Evolutionary conservation across 306 rosid genomes (phyloP), one percentile per base, ranked within the genome.

Genomic region (Boehmeria nivea): DNA sequence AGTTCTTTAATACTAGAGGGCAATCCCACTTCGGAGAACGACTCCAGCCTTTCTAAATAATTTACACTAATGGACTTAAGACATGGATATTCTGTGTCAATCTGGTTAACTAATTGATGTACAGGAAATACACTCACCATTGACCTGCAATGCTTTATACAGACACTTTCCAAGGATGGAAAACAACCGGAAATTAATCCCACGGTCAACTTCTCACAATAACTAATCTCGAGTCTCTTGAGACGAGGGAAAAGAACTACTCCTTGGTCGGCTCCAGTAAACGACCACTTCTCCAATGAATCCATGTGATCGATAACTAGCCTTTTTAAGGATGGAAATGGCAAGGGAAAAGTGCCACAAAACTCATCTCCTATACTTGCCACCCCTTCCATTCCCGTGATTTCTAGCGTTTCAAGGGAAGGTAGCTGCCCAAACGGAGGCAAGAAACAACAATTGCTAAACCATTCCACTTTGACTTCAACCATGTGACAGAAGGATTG

Each of bases 391-490:
- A 45, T 10, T 3, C 51, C 24, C n/a, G 6, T 7, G 10, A 45
- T 16, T 1, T 8, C 0, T 12, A 45, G 20, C 12, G 12, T 16
- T 45, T 20, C 24, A 4, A 15, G 51, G 22, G 20, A 45, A 15
- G 59, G 66, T 21, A 73, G 63, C 46, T 21, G 49, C 7, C 51
- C 74, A 13, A 73, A 26, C 7, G 52, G 13, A 2, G 67, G 70
- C 63, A 2, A 0, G 4, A 10, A n/a, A n/a, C n/a, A n/a, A n/a
- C n/a, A n/a, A n/a, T n/a, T n/a, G n/a, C n/a, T n/a, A n/a, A n/a
- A n/a, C n/a, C n/a, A n/a, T n/a, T 16, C 6, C 15, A 34, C 36
- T 0, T 17, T 17, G 33, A 38, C 19, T 19, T 2, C n/a, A 42
- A 3, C 27, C 22, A 67, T 21, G 52, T 49, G 43, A 54, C 24